Evolutionary conservation across 2,329 filamentous ascomycete genomes (phyloP).

Genomic region (Aspergillus quadricinctus): DNA sequence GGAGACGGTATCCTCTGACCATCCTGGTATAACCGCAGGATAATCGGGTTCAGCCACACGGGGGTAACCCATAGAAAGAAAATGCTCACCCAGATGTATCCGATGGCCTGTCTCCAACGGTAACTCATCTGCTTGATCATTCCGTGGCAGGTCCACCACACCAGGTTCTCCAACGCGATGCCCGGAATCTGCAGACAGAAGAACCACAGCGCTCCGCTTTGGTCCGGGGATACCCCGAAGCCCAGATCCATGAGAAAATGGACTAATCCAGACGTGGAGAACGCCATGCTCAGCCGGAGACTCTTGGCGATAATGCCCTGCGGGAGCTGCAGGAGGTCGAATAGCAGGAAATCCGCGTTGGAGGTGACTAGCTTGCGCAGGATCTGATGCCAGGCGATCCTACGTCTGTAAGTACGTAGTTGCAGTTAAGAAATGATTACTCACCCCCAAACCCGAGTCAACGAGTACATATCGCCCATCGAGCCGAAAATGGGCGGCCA

Average conservation of each 20-base stretch:
- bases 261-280: conserved; percentile 12
- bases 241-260: conserved; percentile 16
- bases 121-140: neutral
- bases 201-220: conserved; percentile 14
- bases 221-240: conserved; percentile 9
- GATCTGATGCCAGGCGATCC: conserved; percentile 18
- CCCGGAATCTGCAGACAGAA: conserved; percentile 16
- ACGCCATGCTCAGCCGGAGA: conserved; percentile 11
- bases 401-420: neutral
- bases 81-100: conserved; percentile 13
- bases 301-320: neutral
- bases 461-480: conserved; percentile 7
- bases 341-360: conserved; percentile 11
- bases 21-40: conserved; percentile 9
- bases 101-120: neutral
- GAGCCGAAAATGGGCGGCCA: conserved; percentile 17
- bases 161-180: conserved; percentile 2
- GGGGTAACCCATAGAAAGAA: conserved; percentile 15
- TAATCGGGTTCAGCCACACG: conserved; percentile 18
- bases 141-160: neutral
- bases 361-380: conserved; percentile 12
- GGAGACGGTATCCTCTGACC: conserved; percentile 13
- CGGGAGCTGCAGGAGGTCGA: conserved; percentile 5
- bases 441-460: conserved; percentile 18
- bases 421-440: neutral